Conservation (phyloP, 1,284 basidiomycete genomes). For the Pyrrhoderma lamaoense region DNA sequence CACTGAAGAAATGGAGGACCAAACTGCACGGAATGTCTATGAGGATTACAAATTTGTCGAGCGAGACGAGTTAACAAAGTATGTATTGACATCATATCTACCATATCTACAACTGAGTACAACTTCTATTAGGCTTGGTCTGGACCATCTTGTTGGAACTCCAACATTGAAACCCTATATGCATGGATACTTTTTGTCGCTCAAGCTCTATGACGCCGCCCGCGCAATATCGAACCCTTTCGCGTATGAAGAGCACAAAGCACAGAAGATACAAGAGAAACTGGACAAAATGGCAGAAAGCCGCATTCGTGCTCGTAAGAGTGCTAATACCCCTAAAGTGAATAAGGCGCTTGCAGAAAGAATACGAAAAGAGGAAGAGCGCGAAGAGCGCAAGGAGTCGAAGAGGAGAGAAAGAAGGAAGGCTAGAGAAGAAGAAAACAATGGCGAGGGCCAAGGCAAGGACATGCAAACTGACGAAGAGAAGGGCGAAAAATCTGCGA, state of each 20-base stretch:
- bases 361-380: constrained; percentile 69
- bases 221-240: constrained; percentile 95
- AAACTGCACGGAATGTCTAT: constrained; percentile 71
- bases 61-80: constrained; percentile 79
- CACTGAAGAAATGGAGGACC: constrained; percentile 95
- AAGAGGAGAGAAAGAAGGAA: constrained; percentile 47
- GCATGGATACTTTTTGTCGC: constrained; percentile 98
- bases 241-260: constrained; percentile 90
- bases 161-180: constrained; percentile 97
- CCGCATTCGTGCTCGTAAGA: constrained; percentile 79
- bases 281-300: constrained; percentile 91
- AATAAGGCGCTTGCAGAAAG: constrained; percentile 92
- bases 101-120: constrained; percentile 16
- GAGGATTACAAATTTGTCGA: constrained; percentile 99
- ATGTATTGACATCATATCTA: constrained; percentile 28
- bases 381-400: constrained; percentile 54
- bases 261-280: constrained; percentile 80
- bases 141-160: constrained; percentile 92
- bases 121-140: constrained; percentile 55
- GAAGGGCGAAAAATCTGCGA: constrained; percentile 26
- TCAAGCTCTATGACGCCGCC: constrained; percentile 94
- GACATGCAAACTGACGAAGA: constrained; percentile 29
- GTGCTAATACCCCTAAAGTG: constrained; percentile 63
- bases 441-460: constrained; percentile 29
- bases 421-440: constrained; percentile 28